Evolutionary conservation across 2,329 filamentous ascomycete species (phyloP).

Genomic region (Colletotrichum siamense): DNA sequence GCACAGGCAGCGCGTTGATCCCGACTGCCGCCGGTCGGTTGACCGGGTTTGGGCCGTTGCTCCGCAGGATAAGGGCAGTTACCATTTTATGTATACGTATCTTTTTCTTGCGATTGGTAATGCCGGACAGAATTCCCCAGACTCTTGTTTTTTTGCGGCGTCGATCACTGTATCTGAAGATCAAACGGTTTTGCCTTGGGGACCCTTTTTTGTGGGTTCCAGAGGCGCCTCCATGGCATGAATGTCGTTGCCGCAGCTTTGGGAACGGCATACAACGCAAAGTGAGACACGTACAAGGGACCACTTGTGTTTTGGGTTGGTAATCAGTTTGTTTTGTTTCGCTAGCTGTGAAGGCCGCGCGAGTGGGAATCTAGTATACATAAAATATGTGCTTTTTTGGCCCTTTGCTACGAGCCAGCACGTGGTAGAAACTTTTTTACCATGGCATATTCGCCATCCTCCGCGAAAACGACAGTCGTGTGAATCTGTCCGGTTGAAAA

Average conservation of each 20-base stretch:
- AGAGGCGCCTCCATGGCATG: neutral
- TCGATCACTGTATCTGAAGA: conserved; percentile 3
- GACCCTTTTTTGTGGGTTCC: neutral
- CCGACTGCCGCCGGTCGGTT: neutral
- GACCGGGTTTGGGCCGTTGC: neutral
- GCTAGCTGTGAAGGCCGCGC: neutral
- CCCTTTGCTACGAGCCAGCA: neutral
- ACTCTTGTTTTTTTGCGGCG: neutral
- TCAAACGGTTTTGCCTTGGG: neutral
- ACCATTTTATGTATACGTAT: neutral
- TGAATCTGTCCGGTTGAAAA: neutral
- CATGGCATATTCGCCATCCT: neutral
- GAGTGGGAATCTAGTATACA: conserved; percentile 16
- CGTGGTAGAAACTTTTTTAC: conserved; percentile 1
- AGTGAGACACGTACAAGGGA: neutral
- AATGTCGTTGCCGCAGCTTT: neutral
- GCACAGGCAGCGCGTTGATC: neutral
- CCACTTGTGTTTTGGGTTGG: neutral
- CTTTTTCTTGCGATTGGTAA: neutral
- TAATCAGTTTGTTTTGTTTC: conserved; percentile 8
- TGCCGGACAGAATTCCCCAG: neutral
- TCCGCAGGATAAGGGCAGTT: neutral
- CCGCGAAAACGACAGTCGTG: conserved; percentile 7
- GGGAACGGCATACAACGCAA: neutral
- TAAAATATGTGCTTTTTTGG: neutral